phyloP scores from a whole-genome alignment of 1,284 basidiomycete species.

The Pascua guehoae region DNA sequence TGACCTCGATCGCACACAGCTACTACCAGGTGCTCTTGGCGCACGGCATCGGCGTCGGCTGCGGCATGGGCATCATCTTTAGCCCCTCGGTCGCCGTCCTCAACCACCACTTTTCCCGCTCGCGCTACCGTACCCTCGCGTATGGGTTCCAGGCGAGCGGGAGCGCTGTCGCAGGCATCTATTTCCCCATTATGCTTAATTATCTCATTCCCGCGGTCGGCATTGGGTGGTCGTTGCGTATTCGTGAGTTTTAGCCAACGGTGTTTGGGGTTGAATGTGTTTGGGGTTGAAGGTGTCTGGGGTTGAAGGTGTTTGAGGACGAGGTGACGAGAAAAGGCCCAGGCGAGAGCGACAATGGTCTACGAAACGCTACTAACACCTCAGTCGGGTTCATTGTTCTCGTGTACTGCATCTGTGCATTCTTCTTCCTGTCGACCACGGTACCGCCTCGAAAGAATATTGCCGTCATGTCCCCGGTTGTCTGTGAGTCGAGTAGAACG shows the following conservation, averaged over 20 bases:
- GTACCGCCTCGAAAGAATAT: conserved; percentile 35
- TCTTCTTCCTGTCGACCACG: conserved; percentile 30
- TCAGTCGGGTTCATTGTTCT: conserved; percentile 37
- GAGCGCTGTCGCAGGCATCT: conserved; percentile 47
- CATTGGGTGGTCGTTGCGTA: conserved; percentile 38
- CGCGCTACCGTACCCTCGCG: conserved; percentile 39
- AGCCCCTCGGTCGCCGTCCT: conserved; percentile 54
- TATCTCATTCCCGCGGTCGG: conserved; percentile 54
- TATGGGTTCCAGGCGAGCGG: conserved; percentile 40
- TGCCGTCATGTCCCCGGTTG: conserved; percentile 31
- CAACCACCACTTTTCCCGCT: conserved; percentile 54
- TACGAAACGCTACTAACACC: neutral
- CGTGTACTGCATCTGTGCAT: conserved; percentile 15
- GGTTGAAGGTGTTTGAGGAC: too few relatives aligned
- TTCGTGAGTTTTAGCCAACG: conserved; percentile 33
- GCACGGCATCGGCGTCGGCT: conserved; percentile 28
- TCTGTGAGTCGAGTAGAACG: conserved; percentile 17
- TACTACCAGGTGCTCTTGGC: conserved; percentile 55
- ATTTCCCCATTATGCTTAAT: conserved; percentile 54
- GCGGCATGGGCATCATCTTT: conserved; percentile 53
- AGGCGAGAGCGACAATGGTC: too few relatives aligned
- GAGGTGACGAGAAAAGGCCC: neutral
- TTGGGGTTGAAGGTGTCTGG: too few relatives aligned
- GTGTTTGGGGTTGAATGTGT: too few relatives aligned
- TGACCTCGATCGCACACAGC: conserved; percentile 56